Base-by-base conservation (phyloP, 106 monocot species). In the Dendrobium catenatum region DNA sequence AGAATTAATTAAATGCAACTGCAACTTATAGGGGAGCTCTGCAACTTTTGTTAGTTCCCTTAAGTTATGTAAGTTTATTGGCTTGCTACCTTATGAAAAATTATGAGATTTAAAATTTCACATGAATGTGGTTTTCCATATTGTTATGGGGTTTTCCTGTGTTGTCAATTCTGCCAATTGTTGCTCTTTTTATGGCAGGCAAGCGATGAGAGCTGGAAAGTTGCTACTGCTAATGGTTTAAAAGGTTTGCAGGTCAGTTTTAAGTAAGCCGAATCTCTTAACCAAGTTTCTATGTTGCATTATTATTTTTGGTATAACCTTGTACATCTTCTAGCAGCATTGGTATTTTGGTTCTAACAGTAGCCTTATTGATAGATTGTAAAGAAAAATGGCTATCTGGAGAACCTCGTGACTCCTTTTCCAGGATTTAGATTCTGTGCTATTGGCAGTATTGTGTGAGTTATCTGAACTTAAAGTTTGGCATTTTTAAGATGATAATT, bases 191-290 rank as follows among this genome's bases (percentile, higher is more conserved):
- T 79, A 13, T 79, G 80, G 80, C 84, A 89, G 89, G 56, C 73
- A 42, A 70, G 78, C 58, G 82, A 73, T 81, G 79, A 88, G 84
- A 92, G 82, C 61, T 89, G 80, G 88, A 44, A 86, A 83, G 87
- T 84, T 77, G 59, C 83, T 74, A 88, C 73, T 42, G 81, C 89
- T 76, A 54, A 66, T 80, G 94, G 96, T 67, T 85, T 94, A 42
- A 89, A 89, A 85, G 96, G 94, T 37, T 80, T 85, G 19, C 92
- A 96, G 88, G 96, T 96, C 29, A 86, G 78, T 80, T 82, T 6
- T 44, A 43, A 43, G n/a, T 44, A 75, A 75, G 74, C 43, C 0
- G 74, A 44, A 75, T 42, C 10, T 42, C 17, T 51, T 43, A 7
- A 43, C 19, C 19, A 11, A 42, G 41, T 75, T 75, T 75, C 42